phyloP scores from a whole-genome alignment of 306 rosid species.

The Vachellia pachyceras region DNA sequence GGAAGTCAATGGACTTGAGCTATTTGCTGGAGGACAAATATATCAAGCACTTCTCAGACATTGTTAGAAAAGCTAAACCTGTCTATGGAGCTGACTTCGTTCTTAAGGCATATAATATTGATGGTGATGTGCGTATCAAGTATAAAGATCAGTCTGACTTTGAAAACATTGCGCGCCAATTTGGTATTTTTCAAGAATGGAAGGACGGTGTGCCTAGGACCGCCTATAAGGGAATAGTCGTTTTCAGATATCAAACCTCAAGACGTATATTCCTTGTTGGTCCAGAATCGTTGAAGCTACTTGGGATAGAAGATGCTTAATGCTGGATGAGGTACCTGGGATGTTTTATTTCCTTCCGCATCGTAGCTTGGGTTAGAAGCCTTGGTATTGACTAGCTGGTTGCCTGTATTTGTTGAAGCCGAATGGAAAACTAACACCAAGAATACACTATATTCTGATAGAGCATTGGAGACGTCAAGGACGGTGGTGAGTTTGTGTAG shows the following conservation, averaged over 20 bases:
- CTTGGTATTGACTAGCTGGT: background rate
- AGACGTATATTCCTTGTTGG: constrained; percentile 78
- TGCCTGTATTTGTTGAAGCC: background rate
- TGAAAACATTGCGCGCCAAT: constrained; percentile 74
- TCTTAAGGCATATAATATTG: constrained; percentile 73
- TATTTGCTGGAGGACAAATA: constrained; percentile 88
- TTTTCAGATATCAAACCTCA: constrained; percentile 71
- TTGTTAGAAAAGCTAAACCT: constrained; percentile 71
- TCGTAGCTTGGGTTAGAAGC: background rate
- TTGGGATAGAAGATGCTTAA: constrained; percentile 63
- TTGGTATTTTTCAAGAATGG: constrained; percentile 96
- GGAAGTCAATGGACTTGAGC: constrained; percentile 90
- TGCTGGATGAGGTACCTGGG: constrained; percentile 36
- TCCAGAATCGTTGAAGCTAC: constrained; percentile 71
- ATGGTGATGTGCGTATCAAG: constrained; percentile 71
- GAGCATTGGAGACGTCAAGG: background rate
- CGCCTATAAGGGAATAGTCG: constrained; percentile 90
- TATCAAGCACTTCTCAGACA: constrained; percentile 59
- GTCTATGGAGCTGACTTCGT: constrained; percentile 68
- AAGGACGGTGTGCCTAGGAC: constrained; percentile 99
- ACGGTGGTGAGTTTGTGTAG: background rate
- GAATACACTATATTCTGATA: background rate
- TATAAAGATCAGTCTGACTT: constrained; percentile 73
- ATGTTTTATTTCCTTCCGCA: background rate
- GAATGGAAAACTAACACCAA: background rate